Base-by-base conservation (phyloP, 139 green algal species). In the Dunaliella sp. region DNA sequence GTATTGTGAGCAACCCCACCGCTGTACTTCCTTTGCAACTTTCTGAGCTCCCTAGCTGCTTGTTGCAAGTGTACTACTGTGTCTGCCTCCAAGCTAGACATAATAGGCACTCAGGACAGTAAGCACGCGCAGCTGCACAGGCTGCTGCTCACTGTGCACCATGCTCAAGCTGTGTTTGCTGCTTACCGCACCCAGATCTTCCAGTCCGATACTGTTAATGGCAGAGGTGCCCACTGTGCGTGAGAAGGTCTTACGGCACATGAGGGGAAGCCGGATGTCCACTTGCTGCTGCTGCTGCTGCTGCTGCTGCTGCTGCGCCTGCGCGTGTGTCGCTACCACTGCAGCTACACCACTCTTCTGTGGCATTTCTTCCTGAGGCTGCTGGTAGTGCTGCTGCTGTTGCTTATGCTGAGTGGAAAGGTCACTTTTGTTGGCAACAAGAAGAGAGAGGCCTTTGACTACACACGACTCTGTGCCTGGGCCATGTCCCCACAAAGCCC, bases 371-470 rank as follows among this genome's bases (percentile, higher is more conserved):
- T 36, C 3, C 37, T 84, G 37, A 35, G 26, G n/a, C 0, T 85
- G 36, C 0, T 78, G 86, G 48, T 80, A 57, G 86, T 84, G 83
- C 32, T 85, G 73, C 85, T 83, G 85, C 72, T 38, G 82, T 35
- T 80, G 28, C 59, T 88, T 81, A 32, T 86, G 83, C n/a, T 74
- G 12, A 59, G 2, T 16, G 38, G 58, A 86, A 30, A 96, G 89
- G 88, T 99, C 97, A 1, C 75, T 85, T 87, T 99, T 99, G 91
- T 99, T 99, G 25, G 93, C 87, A 22, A 98, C 95, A 59, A 99
- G 91, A 36, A 99, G 83, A 1, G 90, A 83, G 28, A 90, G 85
- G 0, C 90, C 90, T 57, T 88, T 87, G 57, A 92, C 90, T 33
- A 82, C 59, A 80, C 89, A 92, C 1, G 25, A n/a, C 16, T 48